phyloP scores from a whole-genome alignment of 208 protist genomes.

The Acanthamoeba royreba region DNA sequence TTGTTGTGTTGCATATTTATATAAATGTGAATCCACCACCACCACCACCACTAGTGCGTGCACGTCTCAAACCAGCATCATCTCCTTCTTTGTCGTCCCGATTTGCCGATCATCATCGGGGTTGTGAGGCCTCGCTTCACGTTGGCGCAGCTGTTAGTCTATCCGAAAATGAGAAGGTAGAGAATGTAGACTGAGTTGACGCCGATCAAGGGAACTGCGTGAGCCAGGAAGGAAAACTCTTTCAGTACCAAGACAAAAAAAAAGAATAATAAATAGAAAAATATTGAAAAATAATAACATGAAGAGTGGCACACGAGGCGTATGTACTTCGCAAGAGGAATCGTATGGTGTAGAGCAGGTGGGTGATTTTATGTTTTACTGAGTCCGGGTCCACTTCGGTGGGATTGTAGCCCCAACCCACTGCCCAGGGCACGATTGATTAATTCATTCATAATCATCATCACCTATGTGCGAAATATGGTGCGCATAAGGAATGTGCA shows the following conservation, averaged over 20 bases:
- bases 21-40: too few relatives aligned
- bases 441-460: too few relatives aligned
- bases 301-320: neutral
- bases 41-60: too few relatives aligned
- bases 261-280: neutral
- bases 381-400: neutral
- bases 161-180: conserved; percentile 18
- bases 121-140: neutral
- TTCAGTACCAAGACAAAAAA: neutral
- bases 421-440: too few relatives aligned
- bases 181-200: neutral
- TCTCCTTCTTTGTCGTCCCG: too few relatives aligned
- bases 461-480: too few relatives aligned
- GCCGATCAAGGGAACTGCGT: neutral
- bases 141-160: neutral
- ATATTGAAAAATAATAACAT: neutral
- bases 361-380: neutral
- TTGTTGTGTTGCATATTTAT: too few relatives aligned
- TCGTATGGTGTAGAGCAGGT: neutral
- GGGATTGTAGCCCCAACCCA: conserved; percentile 2
- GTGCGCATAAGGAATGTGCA: too few relatives aligned
- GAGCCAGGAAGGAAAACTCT: neutral
- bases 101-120: too few relatives aligned
- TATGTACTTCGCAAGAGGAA: conserved; percentile 28
- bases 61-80: too few relatives aligned